A percentile compares a stretch with the other conserved stretches of the same genome.
phyloP scores from a whole-genome alignment of 2,329 filamentous ascomycete species.

The Arthrobotrys megalospora region DNA sequence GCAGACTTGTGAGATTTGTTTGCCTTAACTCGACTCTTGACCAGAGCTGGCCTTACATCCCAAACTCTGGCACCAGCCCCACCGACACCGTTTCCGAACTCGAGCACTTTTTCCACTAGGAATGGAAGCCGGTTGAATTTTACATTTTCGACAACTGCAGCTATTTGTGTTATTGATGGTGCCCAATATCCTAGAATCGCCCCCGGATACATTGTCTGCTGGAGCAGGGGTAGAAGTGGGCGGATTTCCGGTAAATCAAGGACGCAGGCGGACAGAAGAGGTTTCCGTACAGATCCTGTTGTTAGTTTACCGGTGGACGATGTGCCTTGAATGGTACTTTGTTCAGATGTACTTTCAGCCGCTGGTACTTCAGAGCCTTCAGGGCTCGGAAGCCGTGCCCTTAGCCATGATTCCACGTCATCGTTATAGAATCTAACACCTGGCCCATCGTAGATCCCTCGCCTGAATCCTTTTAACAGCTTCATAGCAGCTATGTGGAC shows the following conservation, averaged over 20 bases:
- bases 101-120: slow-evolving; percentile 73
- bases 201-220: slow-evolving; percentile 25
- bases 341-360: slow-evolving; percentile 13
- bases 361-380: slow-evolving; percentile 12
- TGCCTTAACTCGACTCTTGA: slow-evolving; percentile 65
- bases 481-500: slow-evolving; percentile 19
- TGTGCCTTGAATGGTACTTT: neutral
- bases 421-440: slow-evolving; percentile 39
- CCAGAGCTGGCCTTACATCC: slow-evolving; percentile 74
- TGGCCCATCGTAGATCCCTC: slow-evolving; percentile 41
- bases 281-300: neutral
- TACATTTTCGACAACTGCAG: slow-evolving; percentile 23
- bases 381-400: slow-evolving; percentile 1
- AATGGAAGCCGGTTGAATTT: slow-evolving; percentile 63
- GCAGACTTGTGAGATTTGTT: slow-evolving; percentile 24
- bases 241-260: slow-evolving; percentile 53
- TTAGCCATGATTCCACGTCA: slow-evolving; percentile 40
- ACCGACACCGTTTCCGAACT: slow-evolving; percentile 72
- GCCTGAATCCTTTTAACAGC: slow-evolving; percentile 32
- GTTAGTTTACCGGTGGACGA: neutral
- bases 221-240: slow-evolving; percentile 28
- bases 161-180: slow-evolving; percentile 53
- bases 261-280: slow-evolving; percentile 52
- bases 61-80: slow-evolving; percentile 73
- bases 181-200: slow-evolving; percentile 57